Base-by-base conservation (phyloP, 129 eudicot genomes). In the Apium graveolens region DNA sequence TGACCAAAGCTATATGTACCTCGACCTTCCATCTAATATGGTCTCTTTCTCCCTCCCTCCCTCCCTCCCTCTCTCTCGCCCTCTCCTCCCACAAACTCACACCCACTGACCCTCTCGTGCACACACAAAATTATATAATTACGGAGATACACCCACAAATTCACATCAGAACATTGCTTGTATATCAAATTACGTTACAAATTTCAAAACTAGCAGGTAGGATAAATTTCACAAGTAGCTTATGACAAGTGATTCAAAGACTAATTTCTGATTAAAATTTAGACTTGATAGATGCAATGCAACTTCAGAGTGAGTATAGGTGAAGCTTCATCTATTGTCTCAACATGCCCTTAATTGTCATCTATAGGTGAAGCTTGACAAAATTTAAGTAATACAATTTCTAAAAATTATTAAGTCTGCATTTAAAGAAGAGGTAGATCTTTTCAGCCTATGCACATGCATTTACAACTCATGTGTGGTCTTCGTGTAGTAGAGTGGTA, bases 11-110 rank as follows among this genome's bases (percentile, higher is more conserved):
- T 86, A 81, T 74, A 87, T 95, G 83, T 95, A 95, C 79, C 87
- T 83, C 68, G 98, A 95, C 81, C 97, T 95, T 82, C 92, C 96
- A 78, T 89, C 97, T 49, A 95, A 95, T 78, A 91, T 95, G 97
- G 98, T 94, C 75, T 75, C 79, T 63, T 78, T 82, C 82, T 81
- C 83, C 79, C 86, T 53, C 79, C 62, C 76, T 81, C 77, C 81
- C 73, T 82, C 73, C 75, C 73, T 49, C 62, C 74, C 79, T 7
- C 29, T 63, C 80, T 43, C 78, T 9, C 79, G 8, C 77, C 26
- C 37, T 35, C 37, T 35, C 37, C n/a, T n/a, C n/a, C 41, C 41
- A 38, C 41, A 38, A 38, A 38, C 41, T 38, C 41, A 38, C 41
- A 38, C 41, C 41, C 41, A 41, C 76, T 20, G 35, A 13, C 42